Conservation (phyloP, 352 stramenopile genomes). For the Aphanomyces euteiches region DNA sequence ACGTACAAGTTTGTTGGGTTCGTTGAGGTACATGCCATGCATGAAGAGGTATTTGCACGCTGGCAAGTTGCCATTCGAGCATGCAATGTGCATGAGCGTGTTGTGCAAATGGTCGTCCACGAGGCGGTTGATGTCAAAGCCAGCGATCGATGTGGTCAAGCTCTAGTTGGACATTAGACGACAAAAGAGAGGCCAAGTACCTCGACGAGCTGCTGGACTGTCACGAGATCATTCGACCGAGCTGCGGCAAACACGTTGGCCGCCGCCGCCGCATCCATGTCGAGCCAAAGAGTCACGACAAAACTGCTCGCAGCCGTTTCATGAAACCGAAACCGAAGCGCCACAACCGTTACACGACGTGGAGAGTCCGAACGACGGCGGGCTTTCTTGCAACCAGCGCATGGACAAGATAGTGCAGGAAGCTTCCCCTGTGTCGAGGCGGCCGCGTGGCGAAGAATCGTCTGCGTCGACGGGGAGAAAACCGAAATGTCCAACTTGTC, state of each 20-base stretch:
- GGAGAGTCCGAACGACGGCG: too few species aligned
- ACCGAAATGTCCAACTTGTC: too few species aligned
- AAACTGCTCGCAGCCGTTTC: too few species aligned
- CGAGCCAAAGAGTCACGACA: too few species aligned
- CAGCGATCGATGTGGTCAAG: not conserved
- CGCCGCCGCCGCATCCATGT: too few species aligned
- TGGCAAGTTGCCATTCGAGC: conserved; percentile 77
- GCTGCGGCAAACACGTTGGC: conserved; percentile 25
- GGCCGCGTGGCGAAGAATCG: too few species aligned
- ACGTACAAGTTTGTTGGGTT: conserved; percentile 45
- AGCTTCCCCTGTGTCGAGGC: too few species aligned
- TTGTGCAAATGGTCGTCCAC: conserved; percentile 66
- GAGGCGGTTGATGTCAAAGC: conserved; percentile 38
- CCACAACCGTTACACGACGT: too few species aligned
- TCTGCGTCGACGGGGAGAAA: too few species aligned
- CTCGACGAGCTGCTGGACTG: conserved; percentile 24
- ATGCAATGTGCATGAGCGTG: conserved; percentile 74
- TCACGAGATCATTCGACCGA: conserved; percentile 19
- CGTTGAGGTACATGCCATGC: conserved; percentile 74
- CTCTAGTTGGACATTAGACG: not conserved
- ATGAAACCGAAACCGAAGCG: too few species aligned
- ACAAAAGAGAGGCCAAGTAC: not conserved
- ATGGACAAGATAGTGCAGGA: too few species aligned
- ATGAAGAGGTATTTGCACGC: conserved; percentile 79
- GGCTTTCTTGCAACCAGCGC: too few species aligned